Evolutionary conservation across 345 rosid species (phyloP), one percentile per base, ranked within the genome.

Genomic region (Eutrema yunnanense): DNA sequence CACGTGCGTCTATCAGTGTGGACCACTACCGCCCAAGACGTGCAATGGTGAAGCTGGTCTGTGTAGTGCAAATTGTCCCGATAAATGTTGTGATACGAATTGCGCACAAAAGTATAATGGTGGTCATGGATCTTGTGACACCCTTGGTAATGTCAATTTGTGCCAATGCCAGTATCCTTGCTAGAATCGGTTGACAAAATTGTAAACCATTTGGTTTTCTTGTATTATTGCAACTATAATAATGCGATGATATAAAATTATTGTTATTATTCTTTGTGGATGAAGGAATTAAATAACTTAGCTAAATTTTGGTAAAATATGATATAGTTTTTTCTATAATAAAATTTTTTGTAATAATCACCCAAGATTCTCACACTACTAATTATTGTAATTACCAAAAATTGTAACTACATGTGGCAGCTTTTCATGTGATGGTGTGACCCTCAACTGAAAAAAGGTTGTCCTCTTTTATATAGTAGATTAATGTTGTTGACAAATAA

Each of bases 121-220:
- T 65, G 80, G 76, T 8, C 54, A n/a, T 40, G 80, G 80, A 22
- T 38, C 6, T 71, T 77, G 80, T 58, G 6, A 6, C 6, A 10
- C 32, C 13, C 37, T 77, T 50, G 80, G 62, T 32, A 41, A 8
- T 8, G 0, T 0, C 55, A 41, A 9, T 50, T 57, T 77, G 26
- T 77, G 76, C 50, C 80, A 71, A 76, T 76, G 80, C 3, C 8
- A 54, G 13, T 76, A 76, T 5, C 60, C 75, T 40, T 76, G 80
- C 12, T 76, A 56, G 34, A 60, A 2, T 1, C 62, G 41, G 19
- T 59, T 58, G 19, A 37, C n/a, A 3, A 33, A 26, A 34, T 3
- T 36, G 27, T 69, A 27, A 13, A 57, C 36, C 9, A 13, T 6
- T 0, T 54, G 6, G 13, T 16, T 42, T 16, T 38, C 48, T 37